Evolutionary conservation across 768 basidiomycete genomes (phyloP).

Genomic region (Russula sp.): DNA sequence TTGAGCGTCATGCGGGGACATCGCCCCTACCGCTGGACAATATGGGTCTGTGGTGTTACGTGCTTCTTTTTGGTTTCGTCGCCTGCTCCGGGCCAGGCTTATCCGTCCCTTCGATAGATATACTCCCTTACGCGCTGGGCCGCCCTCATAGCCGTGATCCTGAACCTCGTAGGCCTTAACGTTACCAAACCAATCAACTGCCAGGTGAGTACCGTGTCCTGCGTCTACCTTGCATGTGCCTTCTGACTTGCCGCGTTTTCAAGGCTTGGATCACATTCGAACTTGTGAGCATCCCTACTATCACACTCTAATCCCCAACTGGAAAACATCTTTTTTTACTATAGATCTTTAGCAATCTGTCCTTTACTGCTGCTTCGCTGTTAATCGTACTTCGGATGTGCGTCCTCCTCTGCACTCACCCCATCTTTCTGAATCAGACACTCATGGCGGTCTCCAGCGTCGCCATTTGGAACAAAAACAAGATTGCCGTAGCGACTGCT

Average conservation of each 20-base stretch:
- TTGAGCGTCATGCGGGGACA: conserved; percentile 1
- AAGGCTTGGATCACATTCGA: neutral
- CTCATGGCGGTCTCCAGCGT: neutral
- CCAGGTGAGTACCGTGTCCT: neutral
- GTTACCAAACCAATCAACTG: neutral
- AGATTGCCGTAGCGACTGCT: neutral
- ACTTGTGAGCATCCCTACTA: neutral
- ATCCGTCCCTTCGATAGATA: neutral
- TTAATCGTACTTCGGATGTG: conserved; percentile 4
- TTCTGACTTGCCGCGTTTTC: neutral
- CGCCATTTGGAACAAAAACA: conserved; percentile 2
- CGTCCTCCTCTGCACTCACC: neutral
- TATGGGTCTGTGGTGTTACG: neutral
- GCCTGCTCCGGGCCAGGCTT: neutral
- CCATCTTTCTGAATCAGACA: neutral
- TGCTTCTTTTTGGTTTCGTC: neutral
- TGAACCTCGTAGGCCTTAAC: neutral
- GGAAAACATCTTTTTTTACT: neutral
- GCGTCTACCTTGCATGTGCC: too few relatives aligned
- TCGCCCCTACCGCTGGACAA: conserved; percentile 7
- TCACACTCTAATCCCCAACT: too few relatives aligned
- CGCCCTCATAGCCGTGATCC: neutral
- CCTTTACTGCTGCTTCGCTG: neutral
- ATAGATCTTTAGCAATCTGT: neutral
- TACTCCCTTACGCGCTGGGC: conserved; percentile 4